phyloP scores from a whole-genome alignment of 805 yeast species.

The Kodamaea nitidulidarum region DNA sequence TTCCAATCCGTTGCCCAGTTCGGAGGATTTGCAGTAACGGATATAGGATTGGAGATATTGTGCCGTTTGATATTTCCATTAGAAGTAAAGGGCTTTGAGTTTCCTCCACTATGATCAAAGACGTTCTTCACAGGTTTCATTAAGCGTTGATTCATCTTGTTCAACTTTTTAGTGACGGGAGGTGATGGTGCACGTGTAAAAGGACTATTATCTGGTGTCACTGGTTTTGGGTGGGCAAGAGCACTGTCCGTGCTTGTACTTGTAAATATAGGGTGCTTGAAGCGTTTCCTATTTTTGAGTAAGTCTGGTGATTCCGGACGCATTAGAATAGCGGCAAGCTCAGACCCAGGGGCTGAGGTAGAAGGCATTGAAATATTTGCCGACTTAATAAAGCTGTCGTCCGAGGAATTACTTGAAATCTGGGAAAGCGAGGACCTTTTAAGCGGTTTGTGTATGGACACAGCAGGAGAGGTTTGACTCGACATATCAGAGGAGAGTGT shows the following conservation, averaged over 20 bases:
- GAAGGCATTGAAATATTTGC: conserved; percentile 11
- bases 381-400: conserved; percentile 24
- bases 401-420: conserved; percentile 37
- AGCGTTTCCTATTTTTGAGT: conserved; percentile 9
- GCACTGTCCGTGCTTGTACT: neutral
- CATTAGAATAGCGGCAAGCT: conserved; percentile 6
- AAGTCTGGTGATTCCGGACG: conserved; percentile 13
- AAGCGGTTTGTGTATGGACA: conserved; percentile 20
- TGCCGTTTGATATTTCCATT: conserved; percentile 9
- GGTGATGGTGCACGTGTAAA: conserved; percentile 23
- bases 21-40: conserved; percentile 7
- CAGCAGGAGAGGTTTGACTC: conserved; percentile 27
- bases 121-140: conserved; percentile 11
- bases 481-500: conserved; percentile 35
- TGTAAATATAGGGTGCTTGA: conserved; percentile 9
- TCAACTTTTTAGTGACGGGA: conserved; percentile 20
- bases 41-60: conserved; percentile 9
- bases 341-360: conserved; percentile 7
- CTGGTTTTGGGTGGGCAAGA: conserved; percentile 2
- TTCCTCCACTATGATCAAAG: conserved; percentile 7
- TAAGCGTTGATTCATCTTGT: conserved; percentile 13
- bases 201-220: conserved; percentile 4
- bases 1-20: conserved; percentile 9
- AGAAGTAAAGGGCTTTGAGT: neutral
- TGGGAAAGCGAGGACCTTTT: conserved; percentile 30